phyloP scores from a whole-genome alignment of 2,329 filamentous ascomycete species.

The Cladophialophora psammophila region DNA sequence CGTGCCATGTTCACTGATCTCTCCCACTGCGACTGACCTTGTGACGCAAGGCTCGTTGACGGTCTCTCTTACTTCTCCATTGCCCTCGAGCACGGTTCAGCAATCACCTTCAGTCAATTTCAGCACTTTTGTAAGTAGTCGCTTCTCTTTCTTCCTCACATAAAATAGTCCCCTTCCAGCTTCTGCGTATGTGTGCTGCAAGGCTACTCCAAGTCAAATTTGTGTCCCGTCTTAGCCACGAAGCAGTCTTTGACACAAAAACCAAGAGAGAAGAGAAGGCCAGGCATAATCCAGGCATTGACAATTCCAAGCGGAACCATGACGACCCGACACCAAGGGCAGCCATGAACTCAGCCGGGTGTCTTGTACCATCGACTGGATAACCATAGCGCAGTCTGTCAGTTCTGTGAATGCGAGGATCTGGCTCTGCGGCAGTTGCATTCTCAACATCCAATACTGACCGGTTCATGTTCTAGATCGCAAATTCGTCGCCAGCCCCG shows the following conservation, averaged over 20 bases:
- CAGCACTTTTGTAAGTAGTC: neutral
- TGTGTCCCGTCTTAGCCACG: neutral
- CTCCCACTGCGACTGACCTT: neutral
- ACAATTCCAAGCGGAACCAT: neutral
- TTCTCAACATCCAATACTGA: neutral
- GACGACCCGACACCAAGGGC: neutral
- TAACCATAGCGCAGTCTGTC: neutral
- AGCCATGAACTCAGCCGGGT: neutral
- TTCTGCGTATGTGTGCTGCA: neutral
- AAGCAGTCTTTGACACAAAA: neutral
- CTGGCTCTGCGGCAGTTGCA: neutral
- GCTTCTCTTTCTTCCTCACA: neutral
- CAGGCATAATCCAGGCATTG: neutral
- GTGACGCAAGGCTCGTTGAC: neutral
- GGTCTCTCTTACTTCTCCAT: no score
- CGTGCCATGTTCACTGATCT: neutral
- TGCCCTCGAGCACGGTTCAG: neutral
- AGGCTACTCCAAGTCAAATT: neutral
- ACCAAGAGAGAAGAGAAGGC: neutral
- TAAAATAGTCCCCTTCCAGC: neutral
- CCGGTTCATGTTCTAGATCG: neutral
- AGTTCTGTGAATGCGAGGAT: neutral
- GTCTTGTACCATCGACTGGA: neutral
- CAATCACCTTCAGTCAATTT: neutral
- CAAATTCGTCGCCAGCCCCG: neutral